Conservation (phyloP, 179 eudicot genomes). For the Beta corolliflora region DNA sequence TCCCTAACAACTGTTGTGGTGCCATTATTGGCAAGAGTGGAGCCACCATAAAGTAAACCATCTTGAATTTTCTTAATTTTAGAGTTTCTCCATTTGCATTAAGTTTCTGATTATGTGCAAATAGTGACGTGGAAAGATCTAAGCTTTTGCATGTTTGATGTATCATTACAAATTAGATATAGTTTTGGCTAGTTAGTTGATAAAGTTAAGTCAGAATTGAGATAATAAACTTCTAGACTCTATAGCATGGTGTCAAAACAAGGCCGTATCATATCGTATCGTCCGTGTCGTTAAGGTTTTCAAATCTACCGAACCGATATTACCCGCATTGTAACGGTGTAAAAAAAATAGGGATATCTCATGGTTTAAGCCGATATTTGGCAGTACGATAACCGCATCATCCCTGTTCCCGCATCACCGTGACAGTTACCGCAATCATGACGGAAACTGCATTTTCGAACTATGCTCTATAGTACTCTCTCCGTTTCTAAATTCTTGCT, state of each 20-base stretch:
- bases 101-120: background rate
- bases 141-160: background rate
- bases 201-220: background rate
- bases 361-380: no score
- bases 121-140: background rate
- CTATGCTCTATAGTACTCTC: no score
- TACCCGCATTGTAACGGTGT: no score
- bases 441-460: no score
- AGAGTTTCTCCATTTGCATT: background rate
- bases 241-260: background rate
- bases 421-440: no score
- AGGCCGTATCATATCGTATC: no score
- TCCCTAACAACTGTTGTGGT: slow-evolving; percentile 93
- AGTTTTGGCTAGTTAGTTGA: background rate
- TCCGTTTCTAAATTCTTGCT: no score
- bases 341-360: no score
- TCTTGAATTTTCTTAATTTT: slow-evolving; percentile 1
- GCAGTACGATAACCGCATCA: no score
- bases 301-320: no score
- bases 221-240: background rate
- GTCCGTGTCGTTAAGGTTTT: no score
- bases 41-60: slow-evolving; percentile 73
- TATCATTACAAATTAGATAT: slow-evolving; percentile 2
- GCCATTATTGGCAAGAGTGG: slow-evolving; percentile 98
- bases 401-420: no score